Evolutionary conservation across 2,329 filamentous ascomycete genomes (phyloP), one percentile per base, ranked within the genome.

Genomic region (Neurospora crassa): DNA sequence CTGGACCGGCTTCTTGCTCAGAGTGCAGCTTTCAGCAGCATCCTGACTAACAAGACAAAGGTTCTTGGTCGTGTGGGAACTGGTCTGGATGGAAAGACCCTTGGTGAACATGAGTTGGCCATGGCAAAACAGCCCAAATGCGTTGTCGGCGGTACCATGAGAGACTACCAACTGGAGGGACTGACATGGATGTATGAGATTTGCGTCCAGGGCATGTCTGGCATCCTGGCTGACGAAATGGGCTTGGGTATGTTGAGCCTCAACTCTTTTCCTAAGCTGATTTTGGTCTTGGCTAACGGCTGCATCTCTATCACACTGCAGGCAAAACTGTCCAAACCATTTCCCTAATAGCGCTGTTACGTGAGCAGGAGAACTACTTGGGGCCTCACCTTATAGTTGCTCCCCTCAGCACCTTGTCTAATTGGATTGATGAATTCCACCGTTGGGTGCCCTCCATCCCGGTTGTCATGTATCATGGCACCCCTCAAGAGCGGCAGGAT

Each of bases 281-380:
- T 16, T 11, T n/a, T n/a, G 5, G 37, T 24, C 14, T 5, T 12
- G 1, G 5, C 37, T 70, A 37, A 70, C 34, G 29, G 8, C 67
- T 24, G 68, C 7, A 11, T 59, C 74, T 75, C 74, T 75, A 43
- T 75, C 72, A 29, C 5, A 2, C 0, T 5, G 1, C 47, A 88
- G 93, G 93, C 5, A 97, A 97, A 83, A 97, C 94, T 0, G 88
- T 97, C 0, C 94, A 97, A 78, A 94, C 93, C 0, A 97, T 97
- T 47, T 90, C 93, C 0, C 86, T 97, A 73, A 90, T 97, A 47
- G 95, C 95, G 0, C 89, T 97, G 73, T 83, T 98, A 16, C 90
- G 95, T 75, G 94, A 98, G 77, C 91, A 95, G 75, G 93, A 95
- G 68, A 87, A 90, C 7, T 94, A 96, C 69, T 83, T 88, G 1